Percentiles rank a stretch among this genome's conserved stretches.
Evolutionary conservation across 208 protist genomes (phyloP).

Genomic region (Leishmania braziliensis): DNA sequence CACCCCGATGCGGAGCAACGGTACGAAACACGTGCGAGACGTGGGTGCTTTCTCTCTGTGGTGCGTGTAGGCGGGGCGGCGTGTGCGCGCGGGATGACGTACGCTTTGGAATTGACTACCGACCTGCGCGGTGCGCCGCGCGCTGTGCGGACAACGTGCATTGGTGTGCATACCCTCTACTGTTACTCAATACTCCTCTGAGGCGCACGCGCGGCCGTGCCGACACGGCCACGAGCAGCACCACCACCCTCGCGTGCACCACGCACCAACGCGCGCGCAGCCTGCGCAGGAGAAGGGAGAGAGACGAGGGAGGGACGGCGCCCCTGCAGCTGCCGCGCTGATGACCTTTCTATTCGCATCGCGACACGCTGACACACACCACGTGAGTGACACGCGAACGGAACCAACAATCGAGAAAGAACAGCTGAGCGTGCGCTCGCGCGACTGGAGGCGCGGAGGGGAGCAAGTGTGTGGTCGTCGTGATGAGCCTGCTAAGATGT

Average conservation of each 20-base stretch:
- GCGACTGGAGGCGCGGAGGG: not conserved
- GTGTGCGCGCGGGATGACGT: not conserved
- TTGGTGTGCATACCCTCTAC: conserved; percentile 32
- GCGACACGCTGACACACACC: conserved; percentile 36
- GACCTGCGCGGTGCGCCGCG: conserved; percentile 1
- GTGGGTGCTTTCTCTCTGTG: too few relatives aligned
- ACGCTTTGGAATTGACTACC: too few relatives aligned
- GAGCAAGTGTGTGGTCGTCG: conserved; percentile 9
- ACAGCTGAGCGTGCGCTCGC: conserved; percentile 38
- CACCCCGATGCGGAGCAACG: conserved; percentile 24
- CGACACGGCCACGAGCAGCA: not conserved
- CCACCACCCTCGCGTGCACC: not conserved
- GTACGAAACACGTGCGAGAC: conserved; percentile 21
- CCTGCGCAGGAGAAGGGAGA: not conserved
- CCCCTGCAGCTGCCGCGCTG: conserved; percentile 3
- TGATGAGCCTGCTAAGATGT: conserved; percentile 32
- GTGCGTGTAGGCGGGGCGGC: not conserved
- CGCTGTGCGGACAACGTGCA: conserved; percentile 28
- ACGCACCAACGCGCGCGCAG: not conserved
- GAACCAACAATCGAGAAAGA: conserved; percentile 74
- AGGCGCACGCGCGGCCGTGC: conserved; percentile 4
- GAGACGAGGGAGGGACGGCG: conserved; percentile 1
- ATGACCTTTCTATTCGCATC: conserved; percentile 38
- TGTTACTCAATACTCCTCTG: conserved; percentile 23
- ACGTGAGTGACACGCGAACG: conserved; percentile 60